phyloP scores from a whole-genome alignment of 1,139 yeast species.

The Sugiyamaella castrensis region DNA sequence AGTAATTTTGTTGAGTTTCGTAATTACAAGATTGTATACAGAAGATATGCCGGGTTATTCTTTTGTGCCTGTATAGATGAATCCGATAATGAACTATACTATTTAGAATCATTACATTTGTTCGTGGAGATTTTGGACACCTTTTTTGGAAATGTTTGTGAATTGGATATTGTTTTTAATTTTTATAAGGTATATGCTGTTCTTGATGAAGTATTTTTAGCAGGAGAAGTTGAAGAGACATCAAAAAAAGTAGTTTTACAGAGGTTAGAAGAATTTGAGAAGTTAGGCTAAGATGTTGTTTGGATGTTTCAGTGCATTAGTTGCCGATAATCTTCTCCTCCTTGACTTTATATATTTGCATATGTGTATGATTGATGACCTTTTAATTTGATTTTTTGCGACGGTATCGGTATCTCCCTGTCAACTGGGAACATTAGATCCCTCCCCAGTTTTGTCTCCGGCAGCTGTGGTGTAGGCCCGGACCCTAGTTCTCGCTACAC shows the following conservation, averaged over 20 bases:
- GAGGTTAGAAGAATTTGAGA: conserved; percentile 46
- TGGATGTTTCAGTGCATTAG: too few species aligned
- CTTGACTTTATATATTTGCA: too few species aligned
- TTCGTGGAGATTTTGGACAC: conserved; percentile 86
- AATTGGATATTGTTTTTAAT: conserved; percentile 88
- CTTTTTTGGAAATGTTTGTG: conserved; percentile 90
- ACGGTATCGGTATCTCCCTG: too few species aligned
- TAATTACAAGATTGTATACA: conserved; percentile 67
- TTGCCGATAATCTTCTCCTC: too few species aligned
- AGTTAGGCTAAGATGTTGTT: conserved; percentile 27
- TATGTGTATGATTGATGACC: too few species aligned
- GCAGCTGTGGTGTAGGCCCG: too few species aligned
- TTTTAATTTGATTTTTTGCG: too few species aligned
- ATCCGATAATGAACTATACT: conserved; percentile 74
- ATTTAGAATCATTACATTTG: conserved; percentile 79
- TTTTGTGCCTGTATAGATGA: conserved; percentile 77
- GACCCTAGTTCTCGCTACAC: too few species aligned
- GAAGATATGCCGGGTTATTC: conserved; percentile 89
- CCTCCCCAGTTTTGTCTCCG: too few species aligned
- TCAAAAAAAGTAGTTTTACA: conserved; percentile 74
- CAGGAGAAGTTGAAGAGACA: conserved; percentile 83
- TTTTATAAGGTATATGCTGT: conserved; percentile 89
- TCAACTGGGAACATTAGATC: too few species aligned
- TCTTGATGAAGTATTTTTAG: conserved; percentile 77
- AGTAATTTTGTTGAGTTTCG: conserved; percentile 51